Evolutionary conservation across 495 filamentous ascomycete species (phyloP), one percentile per base, ranked within the genome.

Genomic region (Physcia stellaris): DNA sequence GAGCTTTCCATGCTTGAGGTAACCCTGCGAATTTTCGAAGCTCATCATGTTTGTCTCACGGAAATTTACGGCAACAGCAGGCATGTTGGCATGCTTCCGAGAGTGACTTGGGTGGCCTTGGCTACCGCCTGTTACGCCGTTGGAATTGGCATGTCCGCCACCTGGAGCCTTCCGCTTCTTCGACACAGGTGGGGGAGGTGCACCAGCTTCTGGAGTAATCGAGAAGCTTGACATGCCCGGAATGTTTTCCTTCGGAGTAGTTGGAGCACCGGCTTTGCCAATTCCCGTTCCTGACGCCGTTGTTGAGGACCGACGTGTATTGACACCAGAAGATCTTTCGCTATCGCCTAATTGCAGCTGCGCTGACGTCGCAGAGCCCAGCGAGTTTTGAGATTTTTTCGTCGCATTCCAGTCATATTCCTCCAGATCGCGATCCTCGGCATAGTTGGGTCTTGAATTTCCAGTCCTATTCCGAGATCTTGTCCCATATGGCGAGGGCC

Each of bases 381-480:
- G 17, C 16, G 16, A 31, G 47, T 36, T 47, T 65, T 63, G 18
- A 50, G 50, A 23, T 68, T 66, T 55, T 70, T 75, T 39, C 61
- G 40, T 22, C 45, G 60, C 48, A 56, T 49, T 68, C 59, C 52
- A 60, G 45, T 73, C 75, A 54, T 81, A 70, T 27, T 98, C 90
- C 45, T 96, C 92, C 46, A 85, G 62, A 50, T 95, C 90, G 53
- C 80, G 81, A 60, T 98, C 92, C 61, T 98, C 90, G 22, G 90
- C 92, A 59, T 98, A 98, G 57, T 98, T 98, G 33, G 79, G 75
- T 45, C 90, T 81, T 46, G 83, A 68, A 40, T 66, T 68, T 43
- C 81, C 84, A 28, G 78, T 80, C 43, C 87, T 77, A 54, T 92
- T 93, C 56, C 90, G 79, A 41, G 90, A 98, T 47, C 90, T 83